phyloP scores from a whole-genome alignment of 805 yeast genomes.

The Grigorovia humatica region DNA sequence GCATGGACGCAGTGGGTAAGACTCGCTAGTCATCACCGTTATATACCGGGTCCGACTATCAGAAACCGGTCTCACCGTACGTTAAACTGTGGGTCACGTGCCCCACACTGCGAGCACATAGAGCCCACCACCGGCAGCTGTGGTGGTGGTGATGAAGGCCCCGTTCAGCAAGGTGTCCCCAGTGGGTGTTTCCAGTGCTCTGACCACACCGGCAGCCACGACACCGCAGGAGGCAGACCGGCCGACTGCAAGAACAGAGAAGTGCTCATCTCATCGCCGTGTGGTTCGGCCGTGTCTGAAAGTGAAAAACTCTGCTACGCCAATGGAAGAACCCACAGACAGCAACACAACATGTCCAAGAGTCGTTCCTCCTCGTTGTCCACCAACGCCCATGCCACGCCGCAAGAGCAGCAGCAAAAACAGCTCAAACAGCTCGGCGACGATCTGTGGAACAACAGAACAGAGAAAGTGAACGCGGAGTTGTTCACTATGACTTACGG shows the following conservation, averaged over 20 bases:
- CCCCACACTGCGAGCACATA: neutral
- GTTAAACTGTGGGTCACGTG: neutral
- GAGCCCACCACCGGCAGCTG: neutral
- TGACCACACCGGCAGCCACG: too few relatives aligned
- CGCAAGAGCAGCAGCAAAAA: slow-evolving; percentile 5
- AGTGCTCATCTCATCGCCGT: too few relatives aligned
- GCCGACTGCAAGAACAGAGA: too few relatives aligned
- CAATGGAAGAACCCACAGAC: neutral
- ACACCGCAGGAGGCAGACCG: too few relatives aligned
- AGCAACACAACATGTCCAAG: slow-evolving; percentile 26
- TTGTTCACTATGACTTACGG: slow-evolving; percentile 93
- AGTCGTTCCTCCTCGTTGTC: neutral
- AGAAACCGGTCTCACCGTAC: neutral
- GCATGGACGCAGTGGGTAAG: neutral
- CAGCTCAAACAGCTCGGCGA: slow-evolving; percentile 50
- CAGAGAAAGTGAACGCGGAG: slow-evolving; percentile 87
- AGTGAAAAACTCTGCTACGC: neutral
- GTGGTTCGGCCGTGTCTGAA: too few relatives aligned
- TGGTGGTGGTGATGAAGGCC: neutral
- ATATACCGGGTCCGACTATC: neutral
- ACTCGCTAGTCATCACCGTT: too few relatives aligned
- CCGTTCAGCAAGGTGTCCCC: too few relatives aligned
- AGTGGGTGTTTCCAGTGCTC: too few relatives aligned
- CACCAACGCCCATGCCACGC: neutral
- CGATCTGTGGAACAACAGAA: slow-evolving; percentile 82